A percentile compares a stretch with the other conserved stretches of the same genome.
phyloP scores from a whole-genome alignment of 768 basidiomycete species.

The Favolaschia claudopus region DNA sequence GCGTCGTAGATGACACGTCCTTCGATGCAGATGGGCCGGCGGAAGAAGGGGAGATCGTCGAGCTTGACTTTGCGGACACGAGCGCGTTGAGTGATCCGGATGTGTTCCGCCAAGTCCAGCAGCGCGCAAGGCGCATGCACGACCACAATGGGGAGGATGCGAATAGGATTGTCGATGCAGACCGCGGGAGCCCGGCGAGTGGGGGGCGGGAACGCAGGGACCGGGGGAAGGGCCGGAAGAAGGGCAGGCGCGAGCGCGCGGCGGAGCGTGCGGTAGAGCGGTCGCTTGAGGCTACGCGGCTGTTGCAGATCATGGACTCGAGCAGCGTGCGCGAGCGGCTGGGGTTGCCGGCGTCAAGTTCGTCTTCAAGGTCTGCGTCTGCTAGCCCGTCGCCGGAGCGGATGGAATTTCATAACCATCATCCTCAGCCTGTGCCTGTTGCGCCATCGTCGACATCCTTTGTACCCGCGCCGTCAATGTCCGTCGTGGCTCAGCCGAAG shows the following conservation, averaged over 20 bases:
- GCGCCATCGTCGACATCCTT: conserved; percentile 12
- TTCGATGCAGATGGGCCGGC: conserved; percentile 39
- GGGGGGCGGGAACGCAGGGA: conserved; percentile 9
- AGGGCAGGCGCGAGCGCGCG: conserved; percentile 46
- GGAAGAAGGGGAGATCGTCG: conserved; percentile 70
- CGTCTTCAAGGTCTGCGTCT: conserved; percentile 24
- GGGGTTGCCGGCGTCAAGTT: neutral
- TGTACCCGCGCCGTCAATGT: neutral
- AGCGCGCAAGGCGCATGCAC: conserved; percentile 35
- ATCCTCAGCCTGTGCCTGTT: conserved; percentile 42
- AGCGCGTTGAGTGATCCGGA: conserved; percentile 75
- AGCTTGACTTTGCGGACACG: conserved; percentile 79
- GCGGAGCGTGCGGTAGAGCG: conserved; percentile 50
- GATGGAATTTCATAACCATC: neutral
- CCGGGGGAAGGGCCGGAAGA: conserved; percentile 35
- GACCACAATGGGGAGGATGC: neutral
- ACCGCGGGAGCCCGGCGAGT: neutral
- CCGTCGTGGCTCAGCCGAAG: conserved; percentile 4
- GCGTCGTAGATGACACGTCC: conserved; percentile 56
- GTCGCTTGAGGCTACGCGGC: conserved; percentile 40
- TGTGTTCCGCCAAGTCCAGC: conserved; percentile 53
- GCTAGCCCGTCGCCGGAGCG: conserved; percentile 14
- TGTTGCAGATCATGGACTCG: conserved; percentile 14
- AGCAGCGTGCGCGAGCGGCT: neutral
- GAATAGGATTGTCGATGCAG: conserved; percentile 15